Base-by-base conservation (phyloP, 176 grass and related monocot genomes). In the Phragmites australis region DNA sequence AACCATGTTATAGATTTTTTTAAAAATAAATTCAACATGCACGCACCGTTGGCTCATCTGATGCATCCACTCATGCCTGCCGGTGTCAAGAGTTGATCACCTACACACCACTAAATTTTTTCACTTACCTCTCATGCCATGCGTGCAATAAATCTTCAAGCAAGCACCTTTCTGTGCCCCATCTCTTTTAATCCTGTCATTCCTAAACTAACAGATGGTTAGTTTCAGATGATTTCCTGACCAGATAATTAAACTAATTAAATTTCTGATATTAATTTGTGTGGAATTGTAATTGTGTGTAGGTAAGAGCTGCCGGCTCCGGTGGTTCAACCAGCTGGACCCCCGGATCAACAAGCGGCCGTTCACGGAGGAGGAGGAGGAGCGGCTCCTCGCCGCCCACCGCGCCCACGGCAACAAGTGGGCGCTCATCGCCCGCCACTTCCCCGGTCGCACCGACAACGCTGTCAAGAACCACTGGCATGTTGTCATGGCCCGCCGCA, bases 391-490 rank as follows among this genome's bases (percentile, higher is more conserved):
- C 19, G 79, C 53, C 42, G 89, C 94, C 26, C 91, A 97, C 58
- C 79, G 82, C 11, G 61, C 58, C 45, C 91, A 97, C 80, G 94
- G 94, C 48, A 93, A 93, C 79, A 93, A 91, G 84, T 97, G 91
- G 94, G 81, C 91, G 1, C 70, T 87, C 80, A 93, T 97, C 76
- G 84, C 94, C 21, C 89, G 89, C 71, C 89, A 86, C 53, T 91
- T 97, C 51, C 91, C 94, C 5, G 94, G 94, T 39, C 84, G 94
- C 41, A 97, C 94, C 0, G 94, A 97, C 78, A 97, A 97, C 83
- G 84, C 94, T n/a, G 82, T 97, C 54, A 97, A 97, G 86, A 97
- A 97, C 75, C 94, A 97, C 53, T 93, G 94, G 91, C 94, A 97
- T 30, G 91, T 97, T 46, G 70, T 97, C 84, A 87, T 93, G 89